Evolutionary conservation across 805 yeast species (phyloP).

Genomic region (Hyphopichia homilentoma): DNA sequence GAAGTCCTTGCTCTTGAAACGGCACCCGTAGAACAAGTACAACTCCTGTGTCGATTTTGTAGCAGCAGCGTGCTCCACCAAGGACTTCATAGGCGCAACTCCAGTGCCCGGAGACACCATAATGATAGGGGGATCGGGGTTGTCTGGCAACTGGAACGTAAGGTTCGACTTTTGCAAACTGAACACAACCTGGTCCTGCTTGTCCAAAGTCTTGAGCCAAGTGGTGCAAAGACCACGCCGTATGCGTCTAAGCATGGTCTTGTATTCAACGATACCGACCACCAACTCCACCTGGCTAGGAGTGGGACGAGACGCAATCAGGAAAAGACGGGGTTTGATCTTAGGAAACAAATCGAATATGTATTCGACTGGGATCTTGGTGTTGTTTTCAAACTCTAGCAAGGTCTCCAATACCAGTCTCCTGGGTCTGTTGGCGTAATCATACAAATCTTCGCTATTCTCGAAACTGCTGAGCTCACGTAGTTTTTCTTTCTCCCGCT

Average conservation of each 20-base stretch:
- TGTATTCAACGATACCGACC: slow-evolving; percentile 82
- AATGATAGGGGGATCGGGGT: slow-evolving; percentile 44
- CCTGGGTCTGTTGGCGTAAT: slow-evolving; percentile 92
- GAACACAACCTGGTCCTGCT: slow-evolving; percentile 50
- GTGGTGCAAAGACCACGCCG: slow-evolving; percentile 81
- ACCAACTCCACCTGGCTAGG: slow-evolving; percentile 54
- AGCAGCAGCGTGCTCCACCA: slow-evolving; percentile 44
- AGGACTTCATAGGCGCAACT: slow-evolving; percentile 82
- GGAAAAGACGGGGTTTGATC: slow-evolving; percentile 77
- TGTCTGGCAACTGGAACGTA: slow-evolving; percentile 18
- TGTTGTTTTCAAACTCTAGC: slow-evolving; percentile 69
- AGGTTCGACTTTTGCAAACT: slow-evolving; percentile 47
- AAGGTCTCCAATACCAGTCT: slow-evolving; percentile 82
- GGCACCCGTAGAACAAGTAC: slow-evolving; percentile 70
- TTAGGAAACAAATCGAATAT: slow-evolving; percentile 74
- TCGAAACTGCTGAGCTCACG: slow-evolving; percentile 68
- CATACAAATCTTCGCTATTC: slow-evolving; percentile 76
- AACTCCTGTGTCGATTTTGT: slow-evolving; percentile 25
- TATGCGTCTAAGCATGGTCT: slow-evolving; percentile 70
- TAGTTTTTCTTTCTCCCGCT: slow-evolving; percentile 71
- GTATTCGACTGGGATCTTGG: slow-evolving; percentile 72
- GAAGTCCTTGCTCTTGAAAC: slow-evolving; percentile 63
- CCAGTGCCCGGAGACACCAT: slow-evolving; percentile 96
- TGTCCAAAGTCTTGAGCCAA: slow-evolving; percentile 55
- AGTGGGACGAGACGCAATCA: slow-evolving; percentile 67